These are phyloP conservation scores for Phytophthora syringae DNA, from an alignment of 352 stramenopile genomes.

Conservation along the genomic window DNA sequence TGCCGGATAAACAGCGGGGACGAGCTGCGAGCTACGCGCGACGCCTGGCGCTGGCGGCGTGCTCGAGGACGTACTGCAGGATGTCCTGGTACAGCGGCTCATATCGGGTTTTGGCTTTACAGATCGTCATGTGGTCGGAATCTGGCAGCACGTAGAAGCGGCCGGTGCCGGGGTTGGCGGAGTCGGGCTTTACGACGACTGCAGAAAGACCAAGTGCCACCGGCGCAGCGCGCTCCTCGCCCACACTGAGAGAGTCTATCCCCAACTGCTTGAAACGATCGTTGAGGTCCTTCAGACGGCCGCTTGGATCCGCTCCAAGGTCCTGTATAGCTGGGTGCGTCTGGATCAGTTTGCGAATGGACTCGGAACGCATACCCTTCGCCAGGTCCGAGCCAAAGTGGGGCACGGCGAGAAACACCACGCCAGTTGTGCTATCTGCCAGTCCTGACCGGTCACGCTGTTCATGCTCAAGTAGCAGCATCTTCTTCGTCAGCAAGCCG, in stretches of 20 bases:
- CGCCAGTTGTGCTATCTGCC: conserved; percentile 52
- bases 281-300: conserved; percentile 71
- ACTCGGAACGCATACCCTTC: conserved; percentile 66
- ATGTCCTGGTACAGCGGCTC: conserved; percentile 76
- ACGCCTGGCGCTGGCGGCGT: not conserved
- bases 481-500: conserved; percentile 86
- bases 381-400: conserved; percentile 86
- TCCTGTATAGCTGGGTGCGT: conserved; percentile 80
- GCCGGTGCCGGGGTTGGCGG: conserved; percentile 72
- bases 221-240: conserved; percentile 61
- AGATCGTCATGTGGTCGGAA: conserved; percentile 90
- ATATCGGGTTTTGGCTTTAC: conserved; percentile 72
- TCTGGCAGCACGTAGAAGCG: conserved; percentile 67
- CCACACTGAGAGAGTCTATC: conserved; percentile 81
- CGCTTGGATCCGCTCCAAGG: conserved; percentile 56
- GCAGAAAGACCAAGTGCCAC: conserved; percentile 75
- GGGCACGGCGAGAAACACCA: conserved; percentile 85
- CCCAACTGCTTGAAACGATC: conserved; percentile 64
- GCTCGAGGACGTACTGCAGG: conserved; percentile 43
- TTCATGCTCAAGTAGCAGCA: conserved; percentile 64
- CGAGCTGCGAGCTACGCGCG: not conserved
- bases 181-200: conserved; percentile 80
- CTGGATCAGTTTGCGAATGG: conserved; percentile 74
- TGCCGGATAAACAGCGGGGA: conserved; percentile 19
- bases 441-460: conserved; percentile 33